A percentile compares a stretch with the other conserved stretches of the same genome.
Conservation (phyloP, 1,284 basidiomycete genomes). For the Heterobasidion irregulare region DNA sequence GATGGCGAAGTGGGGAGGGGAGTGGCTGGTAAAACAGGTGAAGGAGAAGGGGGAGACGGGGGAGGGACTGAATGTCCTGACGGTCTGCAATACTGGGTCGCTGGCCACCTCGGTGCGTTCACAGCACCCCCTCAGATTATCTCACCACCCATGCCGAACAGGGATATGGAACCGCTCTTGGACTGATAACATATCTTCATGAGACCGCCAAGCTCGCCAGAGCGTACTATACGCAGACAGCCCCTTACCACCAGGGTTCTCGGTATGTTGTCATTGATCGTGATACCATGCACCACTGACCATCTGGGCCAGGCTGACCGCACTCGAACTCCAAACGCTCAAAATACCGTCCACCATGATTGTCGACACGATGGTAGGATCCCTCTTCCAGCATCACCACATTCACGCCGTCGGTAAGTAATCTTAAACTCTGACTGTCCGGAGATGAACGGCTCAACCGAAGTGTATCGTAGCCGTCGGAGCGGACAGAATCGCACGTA, state of each 20-base stretch:
- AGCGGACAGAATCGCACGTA: conserved; percentile 79
- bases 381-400: conserved; percentile 78
- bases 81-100: conserved; percentile 94
- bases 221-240: conserved; percentile 87
- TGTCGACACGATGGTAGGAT: conserved; percentile 92
- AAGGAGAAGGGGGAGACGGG: conserved; percentile 38
- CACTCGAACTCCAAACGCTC: conserved; percentile 78
- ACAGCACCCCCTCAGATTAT: not conserved
- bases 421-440: not conserved
- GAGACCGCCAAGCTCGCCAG: conserved; percentile 68
- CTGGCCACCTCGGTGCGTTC: conserved; percentile 79
- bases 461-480: conserved; percentile 50
- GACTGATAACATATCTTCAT: conserved; percentile 85
- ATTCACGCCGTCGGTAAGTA: conserved; percentile 80
- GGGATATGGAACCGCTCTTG: conserved; percentile 92
- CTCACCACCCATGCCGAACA: conserved; percentile 21
- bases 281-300: not conserved
- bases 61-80: conserved; percentile 67
- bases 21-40: conserved; percentile 68
- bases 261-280: conserved; percentile 30
- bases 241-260: conserved; percentile 89
- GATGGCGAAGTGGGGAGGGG: conserved; percentile 78
- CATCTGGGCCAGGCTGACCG: conserved; percentile 59
- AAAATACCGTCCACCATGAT: conserved; percentile 86
- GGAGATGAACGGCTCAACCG: too few relatives aligned